Evolutionary conservation across 768 basidiomycete species (phyloP).

Genomic region (Tricholoma matsutake): DNA sequence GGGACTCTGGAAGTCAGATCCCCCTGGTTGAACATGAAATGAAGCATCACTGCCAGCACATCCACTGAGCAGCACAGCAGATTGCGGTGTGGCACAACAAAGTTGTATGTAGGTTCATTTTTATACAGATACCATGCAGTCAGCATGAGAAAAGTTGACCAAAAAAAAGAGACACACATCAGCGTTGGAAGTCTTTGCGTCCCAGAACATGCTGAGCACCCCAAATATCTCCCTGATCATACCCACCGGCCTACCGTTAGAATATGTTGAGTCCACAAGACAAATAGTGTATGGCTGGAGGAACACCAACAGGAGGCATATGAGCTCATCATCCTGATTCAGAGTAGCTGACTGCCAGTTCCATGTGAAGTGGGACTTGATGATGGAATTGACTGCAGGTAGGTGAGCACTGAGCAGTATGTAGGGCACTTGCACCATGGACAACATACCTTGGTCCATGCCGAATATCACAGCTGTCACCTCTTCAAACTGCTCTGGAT

Average conservation of each 20-base stretch:
- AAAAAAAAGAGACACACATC: neutral
- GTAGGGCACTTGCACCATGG: neutral
- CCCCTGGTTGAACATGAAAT: conserved; percentile 12
- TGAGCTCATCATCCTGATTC: neutral
- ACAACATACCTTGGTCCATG: neutral
- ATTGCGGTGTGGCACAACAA: neutral
- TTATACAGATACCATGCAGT: neutral
- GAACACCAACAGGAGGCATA: no score
- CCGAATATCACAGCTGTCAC: neutral
- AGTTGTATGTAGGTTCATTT: neutral
- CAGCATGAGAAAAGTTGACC: neutral
- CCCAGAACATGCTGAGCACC: neutral
- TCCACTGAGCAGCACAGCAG: neutral
- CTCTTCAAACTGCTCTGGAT: no score
- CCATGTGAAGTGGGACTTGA: neutral
- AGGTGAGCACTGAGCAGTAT: neutral
- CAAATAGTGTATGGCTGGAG: neutral
- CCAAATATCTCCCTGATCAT: neutral
- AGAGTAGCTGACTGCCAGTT: neutral
- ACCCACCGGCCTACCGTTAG: neutral
- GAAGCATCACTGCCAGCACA: neutral
- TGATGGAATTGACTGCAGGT: neutral
- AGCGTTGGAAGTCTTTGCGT: neutral
- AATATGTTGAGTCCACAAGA: neutral
- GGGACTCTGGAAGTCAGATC: neutral